These are phyloP conservation scores for Geotrichum citri-aurantii DNA, from an alignment of 1,139 yeast genomes.

Conservation along the genomic window DNA sequence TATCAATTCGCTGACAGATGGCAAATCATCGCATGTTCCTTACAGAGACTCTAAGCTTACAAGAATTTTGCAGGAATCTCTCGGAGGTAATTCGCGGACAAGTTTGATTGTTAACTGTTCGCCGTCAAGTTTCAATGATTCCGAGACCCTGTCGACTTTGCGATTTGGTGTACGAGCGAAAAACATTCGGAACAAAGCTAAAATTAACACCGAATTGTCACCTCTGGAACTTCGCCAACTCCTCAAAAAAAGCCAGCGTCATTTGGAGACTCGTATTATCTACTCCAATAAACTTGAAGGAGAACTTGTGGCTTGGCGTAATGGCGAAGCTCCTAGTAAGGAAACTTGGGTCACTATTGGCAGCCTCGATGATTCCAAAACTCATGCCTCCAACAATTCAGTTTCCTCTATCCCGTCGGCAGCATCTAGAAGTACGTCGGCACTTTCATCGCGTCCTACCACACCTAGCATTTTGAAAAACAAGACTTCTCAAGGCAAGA, in stretches of 20 bases:
- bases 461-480: slow-evolving; percentile 10
- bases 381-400: not conserved
- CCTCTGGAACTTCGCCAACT: slow-evolving; percentile 48
- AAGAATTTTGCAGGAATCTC: slow-evolving; percentile 71
- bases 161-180: slow-evolving; percentile 80
- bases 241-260: slow-evolving; percentile 45
- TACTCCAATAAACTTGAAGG: slow-evolving; percentile 47
- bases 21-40: slow-evolving; percentile 57
- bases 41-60: slow-evolving; percentile 83
- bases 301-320: slow-evolving; percentile 48
- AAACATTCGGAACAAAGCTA: slow-evolving; percentile 60
- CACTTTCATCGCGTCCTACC: slow-evolving; percentile 15
- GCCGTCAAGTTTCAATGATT: slow-evolving; percentile 53
- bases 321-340: slow-evolving; percentile 39
- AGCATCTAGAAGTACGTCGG: slow-evolving; percentile 9
- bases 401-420: not conserved
- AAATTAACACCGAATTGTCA: slow-evolving; percentile 63
- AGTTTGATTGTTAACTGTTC: slow-evolving; percentile 75
- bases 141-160: slow-evolving; percentile 70
- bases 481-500: not conserved
- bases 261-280: slow-evolving; percentile 42
- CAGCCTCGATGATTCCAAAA: not conserved
- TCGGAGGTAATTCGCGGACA: slow-evolving; percentile 85
- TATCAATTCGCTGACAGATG: slow-evolving; percentile 70
- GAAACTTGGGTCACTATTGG: slow-evolving; percentile 33